Conservation (phyloP, 2,329 filamentous ascomycete species). For the Alternaria panax region DNA sequence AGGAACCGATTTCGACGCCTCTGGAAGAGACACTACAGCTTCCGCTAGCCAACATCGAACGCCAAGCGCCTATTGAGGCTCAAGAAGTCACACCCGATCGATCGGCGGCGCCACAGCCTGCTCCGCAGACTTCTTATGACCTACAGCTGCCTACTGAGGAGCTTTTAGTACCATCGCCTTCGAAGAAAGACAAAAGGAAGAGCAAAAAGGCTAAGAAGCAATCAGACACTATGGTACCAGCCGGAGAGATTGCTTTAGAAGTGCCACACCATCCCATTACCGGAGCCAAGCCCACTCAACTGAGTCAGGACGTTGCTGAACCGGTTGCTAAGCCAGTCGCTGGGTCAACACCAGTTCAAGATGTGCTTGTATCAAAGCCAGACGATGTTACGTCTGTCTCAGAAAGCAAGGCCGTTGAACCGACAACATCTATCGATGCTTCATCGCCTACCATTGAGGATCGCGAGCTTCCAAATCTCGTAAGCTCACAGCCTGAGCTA, state of each 20-base stretch:
- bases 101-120: neutral
- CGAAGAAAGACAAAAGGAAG: conserved; percentile 36
- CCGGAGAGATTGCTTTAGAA: conserved; percentile 13
- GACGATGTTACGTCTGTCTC: neutral
- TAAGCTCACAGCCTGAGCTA: neutral
- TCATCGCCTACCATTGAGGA: neutral
- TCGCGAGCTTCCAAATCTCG: neutral
- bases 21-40: conserved; percentile 3
- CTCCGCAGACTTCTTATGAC: conserved; percentile 21
- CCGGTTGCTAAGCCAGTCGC: neutral
- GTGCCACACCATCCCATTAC: conserved; percentile 1
- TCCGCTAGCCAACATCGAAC: neutral
- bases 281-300: neutral
- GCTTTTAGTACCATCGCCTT: conserved; percentile 10
- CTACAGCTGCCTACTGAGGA: conserved; percentile 11
- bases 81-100: conserved; percentile 8
- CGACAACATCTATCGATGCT: neutral
- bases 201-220: conserved; percentile 34
- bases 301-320: neutral
- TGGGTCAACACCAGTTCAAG: neutral
- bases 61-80: neutral
- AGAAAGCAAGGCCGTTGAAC: neutral
- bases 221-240: conserved; percentile 20
- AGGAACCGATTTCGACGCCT: neutral
- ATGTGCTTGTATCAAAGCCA: neutral